Evolutionary conservation across 2,329 filamentous ascomycete genomes (phyloP).

Genomic region (Fusarium sp.): DNA sequence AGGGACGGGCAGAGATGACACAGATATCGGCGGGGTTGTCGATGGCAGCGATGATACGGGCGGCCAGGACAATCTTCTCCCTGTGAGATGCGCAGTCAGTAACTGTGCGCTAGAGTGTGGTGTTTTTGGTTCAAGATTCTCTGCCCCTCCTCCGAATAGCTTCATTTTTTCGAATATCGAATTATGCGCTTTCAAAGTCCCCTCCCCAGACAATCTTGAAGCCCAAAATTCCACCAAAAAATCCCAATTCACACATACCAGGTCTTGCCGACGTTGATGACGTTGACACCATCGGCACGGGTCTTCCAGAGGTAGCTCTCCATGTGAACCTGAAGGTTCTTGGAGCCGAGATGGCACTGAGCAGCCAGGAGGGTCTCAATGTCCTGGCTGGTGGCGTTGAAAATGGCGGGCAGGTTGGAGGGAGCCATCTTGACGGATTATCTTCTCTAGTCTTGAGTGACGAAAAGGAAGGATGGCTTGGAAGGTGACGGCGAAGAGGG

Average conservation of each 20-base stretch:
- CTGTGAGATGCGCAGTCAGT: constrained; percentile 60
- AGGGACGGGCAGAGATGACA: constrained; percentile 99
- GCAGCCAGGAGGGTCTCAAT: constrained; percentile 99
- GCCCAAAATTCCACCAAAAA: constrained; percentile 2
- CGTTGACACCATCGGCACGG: constrained; percentile 96
- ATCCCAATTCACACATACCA: constrained; percentile 72
- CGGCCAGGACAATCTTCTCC: constrained; percentile 99
- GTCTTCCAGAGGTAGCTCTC: constrained; percentile 99
- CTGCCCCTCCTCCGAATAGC: constrained; percentile 38
- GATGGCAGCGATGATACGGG: constrained; percentile 97
- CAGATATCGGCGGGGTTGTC: constrained; percentile 99
- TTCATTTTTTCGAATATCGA: constrained; percentile 4
- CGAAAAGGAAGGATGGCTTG: constrained; percentile 46
- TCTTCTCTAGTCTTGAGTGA: constrained; percentile 49
- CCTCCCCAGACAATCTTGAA: neutral
- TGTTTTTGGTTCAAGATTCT: constrained; percentile 37
- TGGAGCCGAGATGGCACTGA: constrained; percentile 95
- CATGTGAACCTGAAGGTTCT: constrained; percentile 99
- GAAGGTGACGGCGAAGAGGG: constrained; percentile 46
- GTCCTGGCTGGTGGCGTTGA: constrained; percentile 98
- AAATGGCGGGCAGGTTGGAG: constrained; percentile 90
- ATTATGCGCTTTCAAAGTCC: neutral
- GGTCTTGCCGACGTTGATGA: constrained; percentile 99
- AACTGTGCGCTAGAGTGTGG: constrained; percentile 14
- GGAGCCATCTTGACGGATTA: constrained; percentile 86